Base-by-base conservation (phyloP, 345 rosid species). In the Salix exigua region DNA sequence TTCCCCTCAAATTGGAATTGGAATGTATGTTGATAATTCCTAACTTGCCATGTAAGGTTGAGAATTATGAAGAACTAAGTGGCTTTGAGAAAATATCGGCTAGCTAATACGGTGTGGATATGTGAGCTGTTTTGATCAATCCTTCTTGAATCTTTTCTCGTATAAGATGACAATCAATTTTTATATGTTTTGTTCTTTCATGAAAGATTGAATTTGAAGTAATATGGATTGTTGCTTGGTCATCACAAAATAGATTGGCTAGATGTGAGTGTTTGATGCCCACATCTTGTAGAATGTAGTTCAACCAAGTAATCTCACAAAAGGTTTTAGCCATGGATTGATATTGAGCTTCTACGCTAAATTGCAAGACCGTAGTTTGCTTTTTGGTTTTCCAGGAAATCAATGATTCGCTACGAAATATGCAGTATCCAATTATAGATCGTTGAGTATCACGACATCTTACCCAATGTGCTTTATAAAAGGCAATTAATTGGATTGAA, bases 41-140 rank as follows among this genome's bases (percentile, higher is more conserved):
- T 4, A 19, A 18, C 58, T 19, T 51, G 58, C 8, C 2, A 18
- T 17, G 58, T 51, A 51, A 18, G 0, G 23, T 51, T 2, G 1
- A 6, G 19, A 51, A 51, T 4, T 51, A 2, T 51, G 58, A 17
- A 0, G 9, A 18, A 1, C 10, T 19, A 0, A 18, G 5, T 18
- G n/a, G 23, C 2, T 51, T 18, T 6, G 58, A 17, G 19, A 51
- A 51, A 5, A 51, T 6, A 2, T 51, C 0, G 1, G 9, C n/a
- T 1, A 2, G 10, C 7, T 51, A 10, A 7, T 19, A 0, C 7
- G 23, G 1, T 5, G 3, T 18, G 6, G 0, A 0, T 5, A 51
- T 51, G 2, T 18, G 6, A 18, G 23, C 0, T 18, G 2, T 51
- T 33, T 33, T 33, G 35, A 33, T 33, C 35, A 33, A 4, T 33